Base-by-base conservation (phyloP, 208 protist species). In the Herpetomonas muscarum region DNA sequence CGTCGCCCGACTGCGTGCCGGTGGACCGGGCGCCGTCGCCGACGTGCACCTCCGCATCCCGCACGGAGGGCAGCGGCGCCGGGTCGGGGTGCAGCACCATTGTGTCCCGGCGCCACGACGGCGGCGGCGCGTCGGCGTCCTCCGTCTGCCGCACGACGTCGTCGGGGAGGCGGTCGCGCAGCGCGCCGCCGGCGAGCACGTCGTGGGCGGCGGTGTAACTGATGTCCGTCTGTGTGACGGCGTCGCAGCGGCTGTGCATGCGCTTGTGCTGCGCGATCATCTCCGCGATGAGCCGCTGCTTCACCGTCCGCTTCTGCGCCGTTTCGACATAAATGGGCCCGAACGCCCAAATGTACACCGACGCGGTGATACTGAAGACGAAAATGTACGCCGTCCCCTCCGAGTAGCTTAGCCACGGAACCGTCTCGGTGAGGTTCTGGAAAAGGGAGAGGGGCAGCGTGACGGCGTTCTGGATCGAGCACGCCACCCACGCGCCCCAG, bases 391-490 rank as follows among this genome's bases (percentile, higher is more conserved):
- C 71, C 2, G 71, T 75, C 21, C 72, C 74, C 22, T 67, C 49
- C 7, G 57, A 60, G 39, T 76, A 59, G 53, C 85, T 67, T 28
- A 91, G 55, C 68, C 81, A 90, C 22, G 49, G n/a, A 12, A 93
- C 51, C 25, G 77, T 76, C 39, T 49, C 51, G 3, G 78, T 61
- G n/a, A 93, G 56, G 47, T 76, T 77, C 34, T 79, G 68, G 31
- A 93, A 37, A 37, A 93, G 57, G 1, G 83, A 86, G 24, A 93
- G 72, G 13, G 83, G 87, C 34, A 90, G 67, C 29, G 87, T 87
- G 3, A 93, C 72, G 48, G 68, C 77, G 67, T 93, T 93, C 56
- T 81, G 81, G 34, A 87, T 72, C 26, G 74, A 79, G 63, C 70
- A 86, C 53, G 69, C 83, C 10, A 91, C 34, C 49, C 64, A 62